A percentile compares a stretch with the other conserved stretches of the same genome.
Evolutionary conservation across 2,329 filamentous ascomycete species (phyloP).

Genomic region (Trichoderma arundinaceum): DNA sequence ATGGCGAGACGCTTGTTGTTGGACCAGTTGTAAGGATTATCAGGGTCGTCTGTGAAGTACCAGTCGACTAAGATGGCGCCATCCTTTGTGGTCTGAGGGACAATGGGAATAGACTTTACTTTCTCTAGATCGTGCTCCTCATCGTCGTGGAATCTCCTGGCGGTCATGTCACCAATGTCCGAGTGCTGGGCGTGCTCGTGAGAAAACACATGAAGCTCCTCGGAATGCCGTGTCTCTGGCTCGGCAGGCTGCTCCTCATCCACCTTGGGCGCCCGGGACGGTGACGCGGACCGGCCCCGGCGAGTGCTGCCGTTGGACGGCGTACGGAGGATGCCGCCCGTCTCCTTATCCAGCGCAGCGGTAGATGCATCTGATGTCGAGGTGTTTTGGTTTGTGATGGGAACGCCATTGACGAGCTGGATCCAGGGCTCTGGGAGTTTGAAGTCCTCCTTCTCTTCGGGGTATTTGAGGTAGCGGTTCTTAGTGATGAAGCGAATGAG

Average conservation of each 20-base stretch:
- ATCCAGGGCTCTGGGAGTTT: slow-evolving; percentile 52
- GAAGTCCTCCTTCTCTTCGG: slow-evolving; percentile 64
- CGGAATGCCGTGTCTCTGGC: not conserved
- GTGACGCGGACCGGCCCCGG: not conserved
- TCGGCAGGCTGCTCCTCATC: slow-evolving; percentile 31
- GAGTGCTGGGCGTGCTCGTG: slow-evolving; percentile 33
- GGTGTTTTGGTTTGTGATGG: slow-evolving; percentile 32
- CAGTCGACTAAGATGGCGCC: slow-evolving; percentile 60
- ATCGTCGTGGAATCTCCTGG: slow-evolving; percentile 36
- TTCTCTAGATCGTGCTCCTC: slow-evolving; percentile 48
- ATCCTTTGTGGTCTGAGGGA: slow-evolving; percentile 55
- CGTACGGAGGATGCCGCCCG: slow-evolving; percentile 16
- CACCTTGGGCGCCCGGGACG: not conserved
- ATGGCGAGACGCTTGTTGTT: slow-evolving; percentile 50
- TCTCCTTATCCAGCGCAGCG: slow-evolving; percentile 34
- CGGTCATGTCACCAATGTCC: slow-evolving; percentile 8
- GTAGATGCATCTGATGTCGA: slow-evolving; percentile 38
- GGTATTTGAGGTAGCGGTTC: slow-evolving; percentile 61
- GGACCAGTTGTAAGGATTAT: slow-evolving; percentile 63
- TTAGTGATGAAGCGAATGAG: slow-evolving; percentile 59
- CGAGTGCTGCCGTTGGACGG: slow-evolving; percentile 29
- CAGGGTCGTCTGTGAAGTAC: slow-evolving; percentile 61
- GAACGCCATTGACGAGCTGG: slow-evolving; percentile 42
- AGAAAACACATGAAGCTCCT: not conserved
- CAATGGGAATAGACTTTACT: slow-evolving; percentile 55